phyloP scores from a whole-genome alignment of 306 rosid species.

The Hippophae gyantsensis region DNA sequence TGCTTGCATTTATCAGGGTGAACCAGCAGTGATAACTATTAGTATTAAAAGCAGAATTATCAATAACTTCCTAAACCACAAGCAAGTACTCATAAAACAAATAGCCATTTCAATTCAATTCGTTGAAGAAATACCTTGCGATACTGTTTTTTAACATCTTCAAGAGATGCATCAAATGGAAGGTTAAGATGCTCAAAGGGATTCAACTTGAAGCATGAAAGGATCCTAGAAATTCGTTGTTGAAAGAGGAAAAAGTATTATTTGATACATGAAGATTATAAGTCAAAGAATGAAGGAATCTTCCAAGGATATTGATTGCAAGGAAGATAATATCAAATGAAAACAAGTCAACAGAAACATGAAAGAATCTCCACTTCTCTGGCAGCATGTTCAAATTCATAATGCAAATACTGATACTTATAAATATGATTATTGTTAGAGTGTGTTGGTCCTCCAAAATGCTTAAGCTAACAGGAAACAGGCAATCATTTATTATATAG shows the following conservation, averaged over 20 bases:
- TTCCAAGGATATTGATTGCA: too few relatives aligned
- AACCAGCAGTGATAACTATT: constrained; percentile 83
- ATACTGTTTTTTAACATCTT: constrained; percentile 80
- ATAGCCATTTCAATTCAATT: constrained; percentile 6
- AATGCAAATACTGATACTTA: too few relatives aligned
- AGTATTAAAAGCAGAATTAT: constrained; percentile 13
- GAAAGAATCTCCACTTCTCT: too few relatives aligned
- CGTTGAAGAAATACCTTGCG: constrained; percentile 58
- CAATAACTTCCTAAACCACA: constrained; percentile 2
- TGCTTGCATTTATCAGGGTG: constrained; percentile 99
- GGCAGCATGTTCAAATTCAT: too few relatives aligned
- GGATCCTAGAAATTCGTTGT: constrained; percentile 45
- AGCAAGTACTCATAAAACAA: constrained; percentile 1
- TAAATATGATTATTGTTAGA: too few relatives aligned
- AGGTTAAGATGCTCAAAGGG: constrained; percentile 73
- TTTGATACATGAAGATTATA: not conserved
- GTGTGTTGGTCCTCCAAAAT: too few relatives aligned
- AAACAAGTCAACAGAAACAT: too few relatives aligned
- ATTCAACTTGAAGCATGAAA: constrained; percentile 85
- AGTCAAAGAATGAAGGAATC: too few relatives aligned
- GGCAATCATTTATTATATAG: too few relatives aligned
- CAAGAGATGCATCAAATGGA: constrained; percentile 63
- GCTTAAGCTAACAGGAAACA: too few relatives aligned
- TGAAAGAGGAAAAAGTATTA: not conserved
- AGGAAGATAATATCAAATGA: too few relatives aligned